A percentile compares a stretch with the other conserved stretches of the same genome.
phyloP scores from a whole-genome alignment of 2,329 filamentous ascomycete genomes.

The Penicillium oxalicum region DNA sequence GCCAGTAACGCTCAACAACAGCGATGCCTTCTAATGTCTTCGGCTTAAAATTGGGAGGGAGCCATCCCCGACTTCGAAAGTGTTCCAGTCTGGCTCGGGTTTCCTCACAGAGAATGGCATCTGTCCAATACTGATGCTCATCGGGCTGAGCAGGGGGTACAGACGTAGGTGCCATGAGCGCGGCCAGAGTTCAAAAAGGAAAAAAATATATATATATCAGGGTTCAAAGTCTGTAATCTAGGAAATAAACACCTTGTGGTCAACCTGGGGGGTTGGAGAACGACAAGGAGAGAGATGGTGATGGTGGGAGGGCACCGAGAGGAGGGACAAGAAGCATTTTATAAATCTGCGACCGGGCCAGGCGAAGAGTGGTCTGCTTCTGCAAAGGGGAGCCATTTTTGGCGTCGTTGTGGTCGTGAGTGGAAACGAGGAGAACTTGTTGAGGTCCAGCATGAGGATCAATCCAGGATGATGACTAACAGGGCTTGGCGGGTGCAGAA shows the following conservation, averaged over 20 bases:
- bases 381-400: constrained; percentile 17
- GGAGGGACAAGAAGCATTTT: constrained; percentile 9
- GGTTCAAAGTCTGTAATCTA: neutral
- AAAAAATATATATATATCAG: constrained; percentile 4
- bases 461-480: no score
- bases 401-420: constrained; percentile 11
- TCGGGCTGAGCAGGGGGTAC: constrained; percentile 7
- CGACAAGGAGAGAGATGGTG: constrained; percentile 2
- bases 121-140: constrained; percentile 21
- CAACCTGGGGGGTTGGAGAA: constrained; percentile 1
- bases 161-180: constrained; percentile 7
- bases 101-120: constrained; percentile 23
- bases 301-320: constrained; percentile 1
- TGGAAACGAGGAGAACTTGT: constrained; percentile 13
- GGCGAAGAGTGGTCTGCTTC: constrained; percentile 3
- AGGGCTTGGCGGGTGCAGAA: no score
- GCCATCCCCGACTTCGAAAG: constrained; percentile 20
- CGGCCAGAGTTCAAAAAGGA: neutral
- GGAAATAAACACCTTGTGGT: constrained; percentile 3
- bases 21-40: constrained; percentile 21
- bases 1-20: constrained; percentile 19
- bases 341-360: constrained; percentile 5
- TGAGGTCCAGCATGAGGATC: neutral
- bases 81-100: constrained; percentile 22
- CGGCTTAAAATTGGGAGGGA: constrained; percentile 22